Evolutionary conservation across 2,329 filamentous ascomycete genomes (phyloP), one percentile per base, ranked within the genome.

Genomic region (Alternaria gaisen): DNA sequence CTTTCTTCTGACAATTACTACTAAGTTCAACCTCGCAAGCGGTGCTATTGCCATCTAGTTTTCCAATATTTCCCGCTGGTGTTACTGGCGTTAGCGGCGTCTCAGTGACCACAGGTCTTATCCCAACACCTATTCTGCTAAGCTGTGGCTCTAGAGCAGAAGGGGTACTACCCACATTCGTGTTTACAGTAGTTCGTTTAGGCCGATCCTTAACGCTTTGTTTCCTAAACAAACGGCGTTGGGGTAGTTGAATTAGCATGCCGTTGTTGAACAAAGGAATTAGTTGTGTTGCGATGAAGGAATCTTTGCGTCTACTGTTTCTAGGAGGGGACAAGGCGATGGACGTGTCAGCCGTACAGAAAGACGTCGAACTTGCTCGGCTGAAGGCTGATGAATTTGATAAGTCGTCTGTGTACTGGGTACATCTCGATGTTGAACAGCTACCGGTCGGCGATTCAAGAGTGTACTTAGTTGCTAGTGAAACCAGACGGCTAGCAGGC

Each of bases 101-200:
- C 1, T 9, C 1, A 9, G 8, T 14, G n/a, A 14, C 44, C 11
- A 18, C 28, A 14, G 28, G 14, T 16, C 28, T n/a, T 3, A 3
- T 2, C 12, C 12, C 20, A 32, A 18, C 30, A 16, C 12, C 16
- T 4, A 4, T 20, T 10, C 5, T 42, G 3, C 18, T 9, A 14
- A 42, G 10, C 3, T 24, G 20, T 42, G 40, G 40, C 24, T 8
- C 20, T 16, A 16, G 5, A 12, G 20, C 16, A 38, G 34, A n/a
- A 38, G 1, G 7, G 1, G 34, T 0, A n/a, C 0, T n/a, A 8
- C 0, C 16, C 6, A 18, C 6, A 10, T n/a, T n/a, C 2, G 7
- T 11, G 3, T 14, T 32, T 5, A 50, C 0, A 36, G 32, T 50
- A 3, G 20, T 14, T 5, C 46, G 4, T 18, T 2, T n/a, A 1